Evolutionary conservation across 805 yeast genomes (phyloP), one percentile per base, ranked within the genome.

Genomic region (Kazachstania kunashirensis): DNA sequence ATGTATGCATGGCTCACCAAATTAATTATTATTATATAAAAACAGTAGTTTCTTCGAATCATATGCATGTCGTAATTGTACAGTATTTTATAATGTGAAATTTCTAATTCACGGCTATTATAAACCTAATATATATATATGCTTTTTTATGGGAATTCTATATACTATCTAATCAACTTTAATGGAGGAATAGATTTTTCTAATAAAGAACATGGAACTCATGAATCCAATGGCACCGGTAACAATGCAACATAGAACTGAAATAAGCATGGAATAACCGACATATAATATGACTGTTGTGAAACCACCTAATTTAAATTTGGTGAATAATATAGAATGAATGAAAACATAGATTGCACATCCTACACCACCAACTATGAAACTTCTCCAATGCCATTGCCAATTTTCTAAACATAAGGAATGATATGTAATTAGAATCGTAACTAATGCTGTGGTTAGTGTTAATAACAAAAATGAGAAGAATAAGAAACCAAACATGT

Each of bases 321-420:
- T 76, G 17, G 85, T 72, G 51, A 89, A 71, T 46, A 81, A 65
- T 41, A 86, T 64, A 2, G 96, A 78, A 61, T 92, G 95, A 33
- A 84, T 47, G 62, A 86, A 84, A 29, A 88, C 79, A 57, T 89
- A 92, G 37, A 79, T 48, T 0, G 95, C 72, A 57, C 95, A 80
- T 23, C 96, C 94, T 50, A 89, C 77, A 26, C 96, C 92, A 29
- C 95, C 96, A 19, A 95, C 84, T 41, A 85, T 73, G 51, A 81
- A 74, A 3, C 95, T 75, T 59, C 88, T 77, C 98, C 98, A 92
- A 56, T 89, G 96, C 98, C 98, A 92, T 59, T 78, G 77, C 68
- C 94, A 88, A 60, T 92, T 84, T 57, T 92, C 98, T 34, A 84
- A 67, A 55, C 95, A 84, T 46, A 92, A 70, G 4, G 85, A 73